Evolutionary conservation across 208 protist genomes (phyloP).

Genomic region (Trypanosoma grayi): DNA sequence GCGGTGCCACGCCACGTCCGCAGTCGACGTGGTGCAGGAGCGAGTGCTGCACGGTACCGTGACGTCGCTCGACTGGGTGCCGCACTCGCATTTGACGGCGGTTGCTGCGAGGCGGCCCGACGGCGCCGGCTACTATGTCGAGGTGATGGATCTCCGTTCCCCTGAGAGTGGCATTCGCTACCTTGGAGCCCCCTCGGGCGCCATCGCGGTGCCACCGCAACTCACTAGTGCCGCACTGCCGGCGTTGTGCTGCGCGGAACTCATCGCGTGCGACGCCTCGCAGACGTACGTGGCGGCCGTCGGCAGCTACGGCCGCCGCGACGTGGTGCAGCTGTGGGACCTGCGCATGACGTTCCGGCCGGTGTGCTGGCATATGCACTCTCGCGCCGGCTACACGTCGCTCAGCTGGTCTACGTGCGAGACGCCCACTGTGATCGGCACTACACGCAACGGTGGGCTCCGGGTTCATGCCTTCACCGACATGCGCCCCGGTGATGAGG

Average conservation of each 20-base stretch:
- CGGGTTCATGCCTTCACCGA: constrained; percentile 40
- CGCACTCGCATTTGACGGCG: constrained; percentile 50
- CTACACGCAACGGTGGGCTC: constrained; percentile 42
- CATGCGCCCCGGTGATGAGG: neutral
- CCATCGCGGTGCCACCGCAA: neutral
- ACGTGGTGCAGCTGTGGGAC: constrained; percentile 80
- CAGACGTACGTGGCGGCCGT: constrained; percentile 57
- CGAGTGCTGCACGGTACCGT: constrained; percentile 42
- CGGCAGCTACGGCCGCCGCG: constrained; percentile 29
- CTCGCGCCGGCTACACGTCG: constrained; percentile 49
- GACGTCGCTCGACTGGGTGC: constrained; percentile 70
- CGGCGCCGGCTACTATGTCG: constrained; percentile 50
- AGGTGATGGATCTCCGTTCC: constrained; percentile 69
- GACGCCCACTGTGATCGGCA: constrained; percentile 39
- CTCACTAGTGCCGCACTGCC: constrained; percentile 6
- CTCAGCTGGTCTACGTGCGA: constrained; percentile 50
- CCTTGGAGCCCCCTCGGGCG: constrained; percentile 41
- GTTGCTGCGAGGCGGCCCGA: constrained; percentile 48
- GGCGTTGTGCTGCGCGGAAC: constrained; percentile 54
- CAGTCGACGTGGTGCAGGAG: constrained; percentile 21
- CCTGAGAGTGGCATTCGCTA: constrained; percentile 48
- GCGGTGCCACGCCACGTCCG: neutral
- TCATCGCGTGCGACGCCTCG: constrained; percentile 60
- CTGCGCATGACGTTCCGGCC: constrained; percentile 49
- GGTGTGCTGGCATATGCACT: constrained; percentile 27